These are phyloP conservation scores for Pichia scutulata DNA, from an alignment of 805 yeast species.

Conservation along the genomic window DNA sequence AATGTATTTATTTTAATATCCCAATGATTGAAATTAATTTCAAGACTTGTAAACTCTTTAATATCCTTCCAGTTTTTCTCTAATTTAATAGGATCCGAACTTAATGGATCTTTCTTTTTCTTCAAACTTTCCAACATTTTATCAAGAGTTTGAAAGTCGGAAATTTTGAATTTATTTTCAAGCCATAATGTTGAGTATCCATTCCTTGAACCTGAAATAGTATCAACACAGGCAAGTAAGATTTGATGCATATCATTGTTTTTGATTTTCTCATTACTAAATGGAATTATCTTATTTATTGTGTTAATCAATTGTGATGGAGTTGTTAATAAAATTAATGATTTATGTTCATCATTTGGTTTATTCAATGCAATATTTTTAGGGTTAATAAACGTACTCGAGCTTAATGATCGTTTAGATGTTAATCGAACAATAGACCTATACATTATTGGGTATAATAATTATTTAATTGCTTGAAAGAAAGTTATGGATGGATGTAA, in stretches of 20 bases:
- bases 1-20: background rate
- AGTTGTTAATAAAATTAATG: constrained; percentile 24
- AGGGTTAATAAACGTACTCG: constrained; percentile 15
- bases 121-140: constrained; percentile 1
- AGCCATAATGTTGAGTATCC: constrained; percentile 25
- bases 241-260: constrained; percentile 11
- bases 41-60: constrained; percentile 3
- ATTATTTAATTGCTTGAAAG: background rate
- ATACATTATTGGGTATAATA: background rate
- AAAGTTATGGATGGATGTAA: no score
- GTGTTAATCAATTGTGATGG: constrained; percentile 21
- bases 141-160: constrained; percentile 9
- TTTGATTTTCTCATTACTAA: constrained; percentile 2
- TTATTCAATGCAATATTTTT: background rate
- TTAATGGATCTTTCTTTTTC: constrained; percentile 9
- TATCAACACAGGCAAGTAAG: constrained; percentile 23
- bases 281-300: constrained; percentile 10
- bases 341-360: constrained; percentile 11
- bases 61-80: constrained; percentile 17
- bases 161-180: constrained; percentile 11
- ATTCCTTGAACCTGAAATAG: constrained; percentile 19
- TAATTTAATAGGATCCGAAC: constrained; percentile 15
- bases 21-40: constrained; percentile 2
- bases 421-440: background rate
- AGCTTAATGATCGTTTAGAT: background rate